Evolutionary conservation across 1,284 basidiomycete species (phyloP).

Genomic region (Phenoliferia sp.): DNA sequence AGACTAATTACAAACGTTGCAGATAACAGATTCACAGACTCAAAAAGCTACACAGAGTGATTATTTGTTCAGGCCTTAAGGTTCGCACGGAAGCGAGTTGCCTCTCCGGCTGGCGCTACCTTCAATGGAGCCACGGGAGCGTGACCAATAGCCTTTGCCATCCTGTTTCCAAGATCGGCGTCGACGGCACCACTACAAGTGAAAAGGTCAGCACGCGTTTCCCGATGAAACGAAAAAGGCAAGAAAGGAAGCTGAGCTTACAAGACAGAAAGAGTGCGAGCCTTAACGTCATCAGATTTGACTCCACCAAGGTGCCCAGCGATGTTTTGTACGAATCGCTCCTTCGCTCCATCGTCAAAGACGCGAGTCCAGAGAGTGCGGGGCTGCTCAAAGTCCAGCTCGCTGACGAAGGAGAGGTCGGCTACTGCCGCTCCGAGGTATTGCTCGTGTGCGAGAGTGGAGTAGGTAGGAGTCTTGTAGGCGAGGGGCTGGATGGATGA

Average conservation of each 20-base stretch:
- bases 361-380: constrained; percentile 72
- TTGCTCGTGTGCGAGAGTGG: constrained; percentile 56
- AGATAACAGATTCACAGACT: too few species aligned
- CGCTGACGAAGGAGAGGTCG: constrained; percentile 71
- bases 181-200: constrained; percentile 60
- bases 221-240: background rate
- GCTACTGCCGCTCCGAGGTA: constrained; percentile 68
- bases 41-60: too few species aligned
- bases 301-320: constrained; percentile 64
- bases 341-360: constrained; percentile 61
- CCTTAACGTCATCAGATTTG: constrained; percentile 61
- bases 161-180: constrained; percentile 62
- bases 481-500: constrained; percentile 64
- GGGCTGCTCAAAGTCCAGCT: constrained; percentile 89
- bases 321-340: constrained; percentile 71
- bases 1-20: too few species aligned
- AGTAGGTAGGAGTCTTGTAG: constrained; percentile 50
- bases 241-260: constrained; percentile 1
- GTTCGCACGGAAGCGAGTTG: constrained; percentile 51
- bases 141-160: constrained; percentile 66
- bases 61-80: too few species aligned
- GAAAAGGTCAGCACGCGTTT: constrained; percentile 12
- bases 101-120: constrained; percentile 46
- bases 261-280: constrained; percentile 52
- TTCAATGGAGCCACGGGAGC: constrained; percentile 35